These are phyloP conservation scores for Taphrina flavorubra DNA, from an alignment of 1,139 yeast genomes.

Conservation along the genomic window DNA sequence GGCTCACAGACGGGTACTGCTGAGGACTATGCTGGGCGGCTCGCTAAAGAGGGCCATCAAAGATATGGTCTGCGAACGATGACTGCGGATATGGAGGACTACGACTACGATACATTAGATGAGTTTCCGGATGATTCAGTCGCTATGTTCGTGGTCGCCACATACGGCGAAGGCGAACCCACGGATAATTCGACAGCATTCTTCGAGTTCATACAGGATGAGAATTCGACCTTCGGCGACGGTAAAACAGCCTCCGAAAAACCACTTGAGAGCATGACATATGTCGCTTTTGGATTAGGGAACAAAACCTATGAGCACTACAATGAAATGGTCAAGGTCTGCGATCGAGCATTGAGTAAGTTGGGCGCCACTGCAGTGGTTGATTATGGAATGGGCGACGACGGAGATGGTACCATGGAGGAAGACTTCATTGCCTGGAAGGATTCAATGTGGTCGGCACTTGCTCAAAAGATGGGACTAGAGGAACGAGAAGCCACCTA, in stretches of 20 bases:
- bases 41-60: slow-evolving; percentile 84
- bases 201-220: slow-evolving; percentile 54
- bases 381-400: slow-evolving; percentile 87
- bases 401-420: slow-evolving; percentile 91
- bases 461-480: slow-evolving; percentile 59
- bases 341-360: slow-evolving; percentile 58
- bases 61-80: slow-evolving; percentile 81
- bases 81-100: slow-evolving; percentile 87
- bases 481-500: slow-evolving; percentile 68
- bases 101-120: slow-evolving; percentile 77
- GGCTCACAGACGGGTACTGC: slow-evolving; percentile 99
- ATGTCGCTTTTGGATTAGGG: slow-evolving; percentile 85
- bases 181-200: slow-evolving; percentile 90
- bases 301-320: slow-evolving; percentile 90
- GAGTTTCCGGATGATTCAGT: slow-evolving; percentile 62
- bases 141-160: slow-evolving; percentile 79
- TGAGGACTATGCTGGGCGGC: slow-evolving; percentile 91
- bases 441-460: slow-evolving; percentile 59
- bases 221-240: slow-evolving; percentile 52
- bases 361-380: slow-evolving; percentile 79
- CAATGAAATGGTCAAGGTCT: slow-evolving; percentile 78
- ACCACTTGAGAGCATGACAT: slow-evolving; percentile 67
- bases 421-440: slow-evolving; percentile 96
- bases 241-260: slow-evolving; percentile 55
- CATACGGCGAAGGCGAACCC: slow-evolving; percentile 98